These are phyloP conservation scores for Chrysanthemum makinoi DNA, from an alignment of 129 eudicot genomes.

Conservation along the genomic window DNA sequence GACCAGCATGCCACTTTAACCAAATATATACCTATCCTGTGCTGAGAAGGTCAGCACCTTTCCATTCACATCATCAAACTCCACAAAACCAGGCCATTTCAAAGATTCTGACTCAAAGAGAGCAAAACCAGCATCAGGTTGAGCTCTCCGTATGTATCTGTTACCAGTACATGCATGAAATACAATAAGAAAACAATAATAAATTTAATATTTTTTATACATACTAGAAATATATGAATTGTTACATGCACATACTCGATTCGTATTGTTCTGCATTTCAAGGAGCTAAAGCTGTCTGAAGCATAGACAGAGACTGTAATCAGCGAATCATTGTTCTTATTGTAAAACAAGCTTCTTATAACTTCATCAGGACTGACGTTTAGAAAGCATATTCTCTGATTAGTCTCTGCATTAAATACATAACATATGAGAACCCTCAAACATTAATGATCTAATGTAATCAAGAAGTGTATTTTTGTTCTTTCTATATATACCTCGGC, in stretches of 20 bases:
- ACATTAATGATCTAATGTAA: neutral
- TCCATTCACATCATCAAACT: slow-evolving; percentile 94
- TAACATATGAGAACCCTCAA: slow-evolving; percentile 14
- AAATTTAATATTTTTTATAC: neutral
- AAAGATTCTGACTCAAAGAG: slow-evolving; percentile 87
- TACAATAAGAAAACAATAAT: neutral
- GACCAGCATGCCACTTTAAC: too few relatives aligned
- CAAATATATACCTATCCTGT: slow-evolving; percentile 56
- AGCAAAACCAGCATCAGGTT: slow-evolving; percentile 87
- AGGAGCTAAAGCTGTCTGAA: slow-evolving; percentile 79
- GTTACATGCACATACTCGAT: slow-evolving; percentile 61
- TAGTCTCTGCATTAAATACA: slow-evolving; percentile 63
- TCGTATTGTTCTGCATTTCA: slow-evolving; percentile 91
- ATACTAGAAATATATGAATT: neutral
- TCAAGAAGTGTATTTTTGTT: neutral
- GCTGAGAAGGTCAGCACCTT: slow-evolving; percentile 90
- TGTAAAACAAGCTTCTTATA: slow-evolving; percentile 88
- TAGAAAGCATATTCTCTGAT: slow-evolving; percentile 82
- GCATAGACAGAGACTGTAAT: slow-evolving; percentile 95
- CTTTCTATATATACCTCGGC: slow-evolving; percentile 53
- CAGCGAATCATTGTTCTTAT: slow-evolving; percentile 87
- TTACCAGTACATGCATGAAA: slow-evolving; percentile 2
- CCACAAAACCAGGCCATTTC: slow-evolving; percentile 97
- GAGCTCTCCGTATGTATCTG: slow-evolving; percentile 75
- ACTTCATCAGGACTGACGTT: slow-evolving; percentile 91